These are phyloP conservation scores for Ilex aquifolium DNA, from an alignment of 257 asterid species.

Conservation along the genomic window DNA sequence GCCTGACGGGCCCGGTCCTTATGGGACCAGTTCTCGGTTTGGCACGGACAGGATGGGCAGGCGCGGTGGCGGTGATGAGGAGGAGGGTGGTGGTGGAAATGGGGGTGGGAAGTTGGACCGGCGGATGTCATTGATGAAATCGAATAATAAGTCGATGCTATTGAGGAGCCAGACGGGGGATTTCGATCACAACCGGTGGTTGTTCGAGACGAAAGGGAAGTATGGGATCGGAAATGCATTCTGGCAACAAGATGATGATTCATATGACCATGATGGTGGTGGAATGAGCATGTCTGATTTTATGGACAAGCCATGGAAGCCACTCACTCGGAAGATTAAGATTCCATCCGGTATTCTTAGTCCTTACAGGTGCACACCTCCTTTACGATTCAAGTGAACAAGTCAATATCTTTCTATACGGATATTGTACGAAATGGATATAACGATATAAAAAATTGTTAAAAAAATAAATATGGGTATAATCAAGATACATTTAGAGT, in stretches of 20 bases:
- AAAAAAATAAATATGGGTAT: too few species aligned
- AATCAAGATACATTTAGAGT: too few species aligned
- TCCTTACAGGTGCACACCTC: slow-evolving; percentile 66
- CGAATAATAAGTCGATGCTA: slow-evolving; percentile 66
- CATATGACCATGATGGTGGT: slow-evolving; percentile 62
- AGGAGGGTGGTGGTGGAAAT: slow-evolving; percentile 16
- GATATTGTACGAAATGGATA: too few species aligned
- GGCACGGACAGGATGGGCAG: slow-evolving; percentile 29
- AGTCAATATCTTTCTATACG: too few species aligned
- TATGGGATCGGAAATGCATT: slow-evolving; percentile 91
- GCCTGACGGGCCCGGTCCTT: slow-evolving; percentile 63
- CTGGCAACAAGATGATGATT: slow-evolving; percentile 70
- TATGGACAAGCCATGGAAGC: slow-evolving; percentile 97
- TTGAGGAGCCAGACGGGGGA: slow-evolving; percentile 85
- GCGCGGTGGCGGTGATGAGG: slow-evolving; percentile 22
- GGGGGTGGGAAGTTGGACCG: slow-evolving; percentile 52
- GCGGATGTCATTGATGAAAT: slow-evolving; percentile 55
- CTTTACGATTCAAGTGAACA: neutral
- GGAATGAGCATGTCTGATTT: slow-evolving; percentile 95
- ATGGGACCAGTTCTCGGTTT: slow-evolving; percentile 40
- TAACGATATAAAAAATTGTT: too few species aligned
- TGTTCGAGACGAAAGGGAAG: slow-evolving; percentile 83
- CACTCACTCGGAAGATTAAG: slow-evolving; percentile 70
- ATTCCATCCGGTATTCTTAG: slow-evolving; percentile 68
- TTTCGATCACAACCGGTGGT: slow-evolving; percentile 91